phyloP scores from a whole-genome alignment of 257 asterid genomes.

The Solanum peruvianum region DNA sequence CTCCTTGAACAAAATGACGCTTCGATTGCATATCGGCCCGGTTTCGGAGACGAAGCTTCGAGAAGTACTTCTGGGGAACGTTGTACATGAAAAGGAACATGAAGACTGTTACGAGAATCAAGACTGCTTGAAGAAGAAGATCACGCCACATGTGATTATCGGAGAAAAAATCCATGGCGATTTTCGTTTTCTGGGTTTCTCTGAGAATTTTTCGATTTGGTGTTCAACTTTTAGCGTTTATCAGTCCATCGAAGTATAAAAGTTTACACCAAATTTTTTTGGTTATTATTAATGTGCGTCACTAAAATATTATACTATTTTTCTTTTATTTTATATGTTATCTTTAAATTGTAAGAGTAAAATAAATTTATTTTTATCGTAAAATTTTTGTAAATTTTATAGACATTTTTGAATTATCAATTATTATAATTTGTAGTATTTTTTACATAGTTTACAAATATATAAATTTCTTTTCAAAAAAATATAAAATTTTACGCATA shows the following conservation, averaged over 20 bases:
- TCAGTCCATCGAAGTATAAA: neutral
- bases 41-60: constrained; percentile 36
- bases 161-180: neutral
- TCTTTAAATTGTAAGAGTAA: too few species aligned
- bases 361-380: too few species aligned
- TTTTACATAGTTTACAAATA: too few species aligned
- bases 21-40: constrained; percentile 35
- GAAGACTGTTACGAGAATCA: constrained; percentile 8
- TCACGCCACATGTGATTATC: constrained; percentile 35
- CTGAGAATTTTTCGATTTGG: neutral
- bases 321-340: too few species aligned
- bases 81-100: constrained; percentile 34
- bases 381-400: too few species aligned
- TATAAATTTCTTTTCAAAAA: too few species aligned
- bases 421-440: too few species aligned
- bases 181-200: neutral
- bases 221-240: neutral
- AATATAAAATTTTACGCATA: too few species aligned
- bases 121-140: constrained; percentile 35
- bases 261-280: neutral
- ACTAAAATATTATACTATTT: too few species aligned
- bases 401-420: too few species aligned
- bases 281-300: too few species aligned
- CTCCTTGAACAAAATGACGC: constrained; percentile 69
- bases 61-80: constrained; percentile 42